A percentile compares a stretch with the other conserved stretches of the same genome.
Conservation (phyloP, 2,329 filamentous ascomycete genomes). For the Fusarium sp. region DNA sequence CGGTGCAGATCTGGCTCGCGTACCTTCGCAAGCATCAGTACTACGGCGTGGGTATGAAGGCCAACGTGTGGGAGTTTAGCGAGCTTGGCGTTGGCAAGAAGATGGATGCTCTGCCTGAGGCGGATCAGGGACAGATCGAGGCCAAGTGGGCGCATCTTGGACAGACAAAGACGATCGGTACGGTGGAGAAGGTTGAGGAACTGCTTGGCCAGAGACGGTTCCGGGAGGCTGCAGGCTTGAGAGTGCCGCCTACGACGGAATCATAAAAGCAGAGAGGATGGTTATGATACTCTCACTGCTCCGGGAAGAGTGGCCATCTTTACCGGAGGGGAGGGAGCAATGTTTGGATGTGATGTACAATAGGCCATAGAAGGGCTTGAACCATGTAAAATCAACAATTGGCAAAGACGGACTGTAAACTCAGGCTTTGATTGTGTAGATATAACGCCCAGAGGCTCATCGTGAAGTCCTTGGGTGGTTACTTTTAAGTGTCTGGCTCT, state of each 20-base stretch:
- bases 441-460: neutral
- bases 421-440: neutral
- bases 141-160: conserved; percentile 67
- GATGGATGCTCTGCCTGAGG: conserved; percentile 38
- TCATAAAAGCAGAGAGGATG: conserved; percentile 10
- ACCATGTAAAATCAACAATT: conserved; percentile 35
- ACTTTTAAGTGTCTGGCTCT: neutral
- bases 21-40: conserved; percentile 93
- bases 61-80: conserved; percentile 92
- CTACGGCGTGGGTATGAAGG: conserved; percentile 98
- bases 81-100: conserved; percentile 63
- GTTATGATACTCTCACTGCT: neutral
- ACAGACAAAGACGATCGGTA: conserved; percentile 60
- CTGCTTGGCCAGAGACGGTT: conserved; percentile 64
- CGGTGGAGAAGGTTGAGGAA: conserved; percentile 67
- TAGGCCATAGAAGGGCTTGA: conserved; percentile 35
- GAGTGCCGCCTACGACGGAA: conserved; percentile 35
- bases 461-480: neutral
- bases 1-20: conserved; percentile 90
- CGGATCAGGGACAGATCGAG: conserved; percentile 51
- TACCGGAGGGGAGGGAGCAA: neutral
- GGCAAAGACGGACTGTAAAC: conserved; percentile 15
- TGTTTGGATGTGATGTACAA: conserved; percentile 41
- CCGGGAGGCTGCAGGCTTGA: conserved; percentile 49
- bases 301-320: conserved; percentile 22